Evolutionary conservation across 345 rosid species (phyloP).

Genomic region (Arabidopsis arenosa): DNA sequence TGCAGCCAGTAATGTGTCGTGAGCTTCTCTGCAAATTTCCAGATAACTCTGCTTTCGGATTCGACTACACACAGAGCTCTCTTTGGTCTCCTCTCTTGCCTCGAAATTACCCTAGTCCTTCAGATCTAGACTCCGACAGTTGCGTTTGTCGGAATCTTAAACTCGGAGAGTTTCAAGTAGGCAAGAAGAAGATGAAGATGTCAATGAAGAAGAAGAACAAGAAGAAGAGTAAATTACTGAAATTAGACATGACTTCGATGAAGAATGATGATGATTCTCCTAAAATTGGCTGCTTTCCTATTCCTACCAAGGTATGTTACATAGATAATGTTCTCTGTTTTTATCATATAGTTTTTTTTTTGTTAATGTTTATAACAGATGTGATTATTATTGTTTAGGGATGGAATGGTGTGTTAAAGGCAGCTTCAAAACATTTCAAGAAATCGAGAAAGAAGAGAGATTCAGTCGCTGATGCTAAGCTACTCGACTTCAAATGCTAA

Average conservation of each 20-base stretch:
- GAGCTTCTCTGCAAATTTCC: slow-evolving; percentile 89
- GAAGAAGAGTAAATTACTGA: slow-evolving; percentile 45
- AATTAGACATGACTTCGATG: slow-evolving; percentile 31
- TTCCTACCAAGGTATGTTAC: slow-evolving; percentile 55
- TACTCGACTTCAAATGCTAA: slow-evolving; percentile 52
- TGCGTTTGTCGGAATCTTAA: slow-evolving; percentile 48
- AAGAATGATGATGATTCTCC: slow-evolving; percentile 53
- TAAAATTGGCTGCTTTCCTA: slow-evolving; percentile 53
- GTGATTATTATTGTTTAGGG: slow-evolving; percentile 52
- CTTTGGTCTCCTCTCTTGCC: slow-evolving; percentile 91
- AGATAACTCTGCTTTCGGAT: slow-evolving; percentile 72
- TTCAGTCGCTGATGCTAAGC: slow-evolving; percentile 46
- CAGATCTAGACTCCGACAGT: slow-evolving; percentile 52
- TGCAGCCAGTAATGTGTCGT: slow-evolving; percentile 68
- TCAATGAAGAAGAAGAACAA: slow-evolving; percentile 21
- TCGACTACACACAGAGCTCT: slow-evolving; percentile 82
- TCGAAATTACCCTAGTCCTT: slow-evolving; percentile 50
- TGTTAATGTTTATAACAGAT: not conserved
- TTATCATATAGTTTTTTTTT: not conserved
- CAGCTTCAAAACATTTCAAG: slow-evolving; percentile 83
- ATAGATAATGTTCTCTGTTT: not conserved
- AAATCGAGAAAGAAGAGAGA: slow-evolving; percentile 66
- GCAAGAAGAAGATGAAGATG: slow-evolving; percentile 22
- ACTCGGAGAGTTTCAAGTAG: slow-evolving; percentile 42
- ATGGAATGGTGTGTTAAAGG: slow-evolving; percentile 70